These are phyloP conservation scores for Pholiota microspora DNA, from an alignment of 768 basidiomycete genomes.

Conservation along the genomic window DNA sequence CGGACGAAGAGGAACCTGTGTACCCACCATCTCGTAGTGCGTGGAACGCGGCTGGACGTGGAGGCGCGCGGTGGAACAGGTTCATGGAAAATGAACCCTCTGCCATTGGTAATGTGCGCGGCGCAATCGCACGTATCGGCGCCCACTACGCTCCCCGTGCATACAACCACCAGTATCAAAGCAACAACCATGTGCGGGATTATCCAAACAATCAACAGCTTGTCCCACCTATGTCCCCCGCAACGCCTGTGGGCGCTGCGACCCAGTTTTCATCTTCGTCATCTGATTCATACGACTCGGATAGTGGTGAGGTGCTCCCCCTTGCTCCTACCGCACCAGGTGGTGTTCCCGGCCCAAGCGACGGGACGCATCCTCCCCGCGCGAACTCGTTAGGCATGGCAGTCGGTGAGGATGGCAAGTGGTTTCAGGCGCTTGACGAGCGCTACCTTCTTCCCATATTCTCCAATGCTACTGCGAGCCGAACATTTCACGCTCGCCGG, in stretches of 20 bases:
- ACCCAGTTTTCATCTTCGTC: conserved; percentile 67
- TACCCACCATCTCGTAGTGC: conserved; percentile 25
- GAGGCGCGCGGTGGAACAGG: conserved; percentile 36
- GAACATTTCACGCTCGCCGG: conserved; percentile 79
- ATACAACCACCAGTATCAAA: conserved; percentile 60
- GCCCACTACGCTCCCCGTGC: conserved; percentile 50
- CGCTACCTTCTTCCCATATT: conserved; percentile 91
- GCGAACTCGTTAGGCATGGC: conserved; percentile 15
- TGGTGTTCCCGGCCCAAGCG: background rate
- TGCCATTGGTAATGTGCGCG: conserved; percentile 28
- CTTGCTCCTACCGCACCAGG: conserved; percentile 58
- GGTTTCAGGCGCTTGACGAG: conserved; percentile 96
- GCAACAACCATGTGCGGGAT: background rate
- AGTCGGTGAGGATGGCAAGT: conserved; percentile 75
- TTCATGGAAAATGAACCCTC: conserved; percentile 44
- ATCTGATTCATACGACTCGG: conserved; percentile 76
- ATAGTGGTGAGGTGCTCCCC: conserved; percentile 75
- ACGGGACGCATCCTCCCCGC: conserved; percentile 23
- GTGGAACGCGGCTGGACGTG: conserved; percentile 35
- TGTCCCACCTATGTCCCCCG: conserved; percentile 17
- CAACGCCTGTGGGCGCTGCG: conserved; percentile 20
- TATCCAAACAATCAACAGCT: background rate
- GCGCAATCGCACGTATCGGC: conserved; percentile 43
- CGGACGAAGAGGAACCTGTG: conserved; percentile 49
- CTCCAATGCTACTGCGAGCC: conserved; percentile 86